Conservation (phyloP, 768 basidiomycete genomes). For the Amanita rubescens region DNA sequence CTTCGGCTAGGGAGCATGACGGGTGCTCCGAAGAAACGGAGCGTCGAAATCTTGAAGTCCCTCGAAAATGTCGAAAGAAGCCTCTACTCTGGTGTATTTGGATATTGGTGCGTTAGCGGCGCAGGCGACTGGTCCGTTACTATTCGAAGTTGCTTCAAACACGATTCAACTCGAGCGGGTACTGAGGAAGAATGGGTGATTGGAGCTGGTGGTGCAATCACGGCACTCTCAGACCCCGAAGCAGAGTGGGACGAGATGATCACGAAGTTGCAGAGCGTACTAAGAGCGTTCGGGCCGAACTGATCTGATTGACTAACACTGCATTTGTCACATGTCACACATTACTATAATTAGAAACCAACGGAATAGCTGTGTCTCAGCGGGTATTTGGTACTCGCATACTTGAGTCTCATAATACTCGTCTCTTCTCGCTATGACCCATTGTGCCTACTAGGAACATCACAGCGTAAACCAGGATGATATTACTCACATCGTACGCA, state of each 20-base stretch:
- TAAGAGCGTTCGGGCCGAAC: constrained; percentile 49
- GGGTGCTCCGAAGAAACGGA: constrained; percentile 92
- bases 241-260: constrained; percentile 94
- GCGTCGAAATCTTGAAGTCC: constrained; percentile 79
- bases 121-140: constrained; percentile 90
- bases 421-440: background rate
- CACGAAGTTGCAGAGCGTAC: constrained; percentile 75
- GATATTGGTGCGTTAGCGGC: constrained; percentile 87
- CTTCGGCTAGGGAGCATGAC: constrained; percentile 81
- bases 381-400: background rate
- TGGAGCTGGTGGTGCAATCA: constrained; percentile 96
- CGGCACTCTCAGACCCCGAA: constrained; percentile 78
- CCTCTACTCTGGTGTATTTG: constrained; percentile 89
- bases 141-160: constrained; percentile 87
- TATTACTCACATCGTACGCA: constrained; percentile 4
- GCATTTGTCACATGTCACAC: background rate
- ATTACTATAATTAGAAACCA: background rate
- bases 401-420: background rate
- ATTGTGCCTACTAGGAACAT: background rate
- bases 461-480: background rate
- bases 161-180: constrained; percentile 22
- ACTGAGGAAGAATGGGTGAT: constrained; percentile 58
- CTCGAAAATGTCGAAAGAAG: constrained; percentile 69
- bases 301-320: background rate
- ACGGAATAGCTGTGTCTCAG: constrained; percentile 4